Conservation (phyloP, 2,329 filamentous ascomycete genomes). For the Epichloe sibirici region DNA sequence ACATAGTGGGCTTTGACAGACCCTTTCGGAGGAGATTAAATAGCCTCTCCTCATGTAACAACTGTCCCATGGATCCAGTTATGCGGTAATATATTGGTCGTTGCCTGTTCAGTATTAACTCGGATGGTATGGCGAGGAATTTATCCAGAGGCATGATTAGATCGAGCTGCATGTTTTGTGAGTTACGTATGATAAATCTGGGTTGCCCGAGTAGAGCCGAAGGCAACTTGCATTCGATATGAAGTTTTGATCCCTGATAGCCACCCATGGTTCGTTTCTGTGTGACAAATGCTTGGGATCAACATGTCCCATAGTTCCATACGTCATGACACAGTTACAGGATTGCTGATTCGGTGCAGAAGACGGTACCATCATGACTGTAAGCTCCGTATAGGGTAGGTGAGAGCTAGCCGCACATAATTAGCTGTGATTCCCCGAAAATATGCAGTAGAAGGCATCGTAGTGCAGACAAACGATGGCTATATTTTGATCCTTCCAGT, state of each 20-base stretch:
- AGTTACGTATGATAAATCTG: background rate
- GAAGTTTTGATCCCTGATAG: conserved; percentile 52
- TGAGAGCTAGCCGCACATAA: no score
- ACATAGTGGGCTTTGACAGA: conserved; percentile 20
- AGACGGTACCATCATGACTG: conserved; percentile 33
- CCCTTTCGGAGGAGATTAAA: conserved; percentile 73
- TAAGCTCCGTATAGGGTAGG: background rate
- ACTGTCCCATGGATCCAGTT: conserved; percentile 56
- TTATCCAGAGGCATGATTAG: conserved; percentile 58
- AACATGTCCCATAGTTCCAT: conserved; percentile 55
- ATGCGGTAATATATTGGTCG: conserved; percentile 51
- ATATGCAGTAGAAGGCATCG: background rate
- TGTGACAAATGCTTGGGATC: conserved; percentile 57
- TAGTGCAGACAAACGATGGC: background rate
- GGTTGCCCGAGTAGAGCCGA: background rate
- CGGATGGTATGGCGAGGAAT: conserved; percentile 40
- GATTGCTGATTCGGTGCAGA: conserved; percentile 37
- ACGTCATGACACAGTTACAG: conserved; percentile 63
- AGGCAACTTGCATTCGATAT: conserved; percentile 46
- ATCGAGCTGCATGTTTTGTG: conserved; percentile 38
- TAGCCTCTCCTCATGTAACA: conserved; percentile 68
- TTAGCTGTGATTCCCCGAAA: background rate
- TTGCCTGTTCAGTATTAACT: conserved; percentile 29
- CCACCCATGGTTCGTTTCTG: conserved; percentile 66
- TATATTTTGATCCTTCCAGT: background rate